Conservation (phyloP, 1,284 basidiomycete species). For the Athelia sp. region DNA sequence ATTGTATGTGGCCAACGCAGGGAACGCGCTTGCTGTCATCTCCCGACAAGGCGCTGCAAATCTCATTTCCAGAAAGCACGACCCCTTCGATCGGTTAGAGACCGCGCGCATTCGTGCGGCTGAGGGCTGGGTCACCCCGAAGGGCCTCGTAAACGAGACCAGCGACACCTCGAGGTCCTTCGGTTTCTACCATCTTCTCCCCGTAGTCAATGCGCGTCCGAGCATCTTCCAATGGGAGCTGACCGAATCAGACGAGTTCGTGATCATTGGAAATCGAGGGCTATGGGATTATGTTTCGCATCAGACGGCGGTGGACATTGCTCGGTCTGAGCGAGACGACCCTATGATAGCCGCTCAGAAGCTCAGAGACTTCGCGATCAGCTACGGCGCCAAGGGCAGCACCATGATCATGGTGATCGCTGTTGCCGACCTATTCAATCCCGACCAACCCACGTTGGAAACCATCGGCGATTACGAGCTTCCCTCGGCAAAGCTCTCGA, state of each 20-base stretch:
- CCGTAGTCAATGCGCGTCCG: constrained; percentile 88
- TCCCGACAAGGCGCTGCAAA: constrained; percentile 79
- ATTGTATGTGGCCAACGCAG: constrained; percentile 89
- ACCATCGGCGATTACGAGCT: constrained; percentile 36
- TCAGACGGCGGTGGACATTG: constrained; percentile 97
- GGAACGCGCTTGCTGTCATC: constrained; percentile 86
- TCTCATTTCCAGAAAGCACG: constrained; percentile 79
- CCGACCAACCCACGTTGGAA: constrained; percentile 39
- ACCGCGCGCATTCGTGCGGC: constrained; percentile 84
- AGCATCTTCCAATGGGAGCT: constrained; percentile 72
- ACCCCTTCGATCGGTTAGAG: constrained; percentile 87
- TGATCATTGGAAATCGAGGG: constrained; percentile 92
- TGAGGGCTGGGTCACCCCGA: constrained; percentile 96
- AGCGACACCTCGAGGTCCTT: constrained; percentile 91
- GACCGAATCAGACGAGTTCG: constrained; percentile 89
- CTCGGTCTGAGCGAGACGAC: constrained; percentile 78
- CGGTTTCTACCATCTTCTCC: constrained; percentile 89
- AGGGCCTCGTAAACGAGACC: constrained; percentile 90
- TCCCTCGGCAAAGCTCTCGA: constrained; percentile 29
- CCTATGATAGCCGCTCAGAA: constrained; percentile 98
- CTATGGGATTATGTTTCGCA: constrained; percentile 95
- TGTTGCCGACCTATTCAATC: constrained; percentile 74
- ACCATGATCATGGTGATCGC: constrained; percentile 98
- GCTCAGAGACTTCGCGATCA: constrained; percentile 93
- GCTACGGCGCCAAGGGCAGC: constrained; percentile 91